Conservation (phyloP, 140 eudicot genomes). For the Senecio squalidus region DNA sequence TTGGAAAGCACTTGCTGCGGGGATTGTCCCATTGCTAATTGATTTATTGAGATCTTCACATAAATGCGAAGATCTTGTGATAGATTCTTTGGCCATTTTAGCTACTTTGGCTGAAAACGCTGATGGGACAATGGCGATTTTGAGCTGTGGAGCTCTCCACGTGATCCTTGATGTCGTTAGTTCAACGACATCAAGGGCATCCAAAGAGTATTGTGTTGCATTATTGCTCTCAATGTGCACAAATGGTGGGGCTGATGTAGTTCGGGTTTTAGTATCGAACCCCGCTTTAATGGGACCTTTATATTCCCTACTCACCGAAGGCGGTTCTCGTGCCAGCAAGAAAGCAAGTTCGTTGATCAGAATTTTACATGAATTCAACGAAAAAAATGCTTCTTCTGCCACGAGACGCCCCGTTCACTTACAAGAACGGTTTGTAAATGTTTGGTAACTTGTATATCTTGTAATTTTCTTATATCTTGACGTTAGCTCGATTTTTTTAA, state of each 20-base stretch:
- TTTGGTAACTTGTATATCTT: constrained; percentile 39
- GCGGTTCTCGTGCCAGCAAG: constrained; percentile 52
- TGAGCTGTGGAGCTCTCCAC: constrained; percentile 40
- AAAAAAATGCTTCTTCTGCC: constrained; percentile 40
- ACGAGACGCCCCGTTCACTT: constrained; percentile 29
- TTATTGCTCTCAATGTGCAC: constrained; percentile 57
- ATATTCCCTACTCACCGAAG: constrained; percentile 63
- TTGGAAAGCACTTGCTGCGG: constrained; percentile 53
- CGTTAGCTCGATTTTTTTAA: constrained; percentile 49
- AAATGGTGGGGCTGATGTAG: constrained; percentile 69
- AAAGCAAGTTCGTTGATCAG: constrained; percentile 68
- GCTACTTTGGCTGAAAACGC: constrained; percentile 49
- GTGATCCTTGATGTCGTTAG: constrained; percentile 37
- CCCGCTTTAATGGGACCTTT: constrained; percentile 51
- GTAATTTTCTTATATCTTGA: constrained; percentile 18
- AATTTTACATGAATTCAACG: constrained; percentile 52
- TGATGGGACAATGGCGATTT: constrained; percentile 54
- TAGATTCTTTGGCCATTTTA: constrained; percentile 64
- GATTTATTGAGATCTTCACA: constrained; percentile 33
- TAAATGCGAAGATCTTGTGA: constrained; percentile 51
- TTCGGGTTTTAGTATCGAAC: constrained; percentile 78
- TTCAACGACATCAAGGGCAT: constrained; percentile 34
- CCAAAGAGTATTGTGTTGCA: constrained; percentile 50
- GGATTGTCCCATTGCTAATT: constrained; percentile 54
- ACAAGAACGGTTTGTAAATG: constrained; percentile 47